Conservation (phyloP, 768 basidiomycete species). For the Lyophyllum semitale region DNA sequence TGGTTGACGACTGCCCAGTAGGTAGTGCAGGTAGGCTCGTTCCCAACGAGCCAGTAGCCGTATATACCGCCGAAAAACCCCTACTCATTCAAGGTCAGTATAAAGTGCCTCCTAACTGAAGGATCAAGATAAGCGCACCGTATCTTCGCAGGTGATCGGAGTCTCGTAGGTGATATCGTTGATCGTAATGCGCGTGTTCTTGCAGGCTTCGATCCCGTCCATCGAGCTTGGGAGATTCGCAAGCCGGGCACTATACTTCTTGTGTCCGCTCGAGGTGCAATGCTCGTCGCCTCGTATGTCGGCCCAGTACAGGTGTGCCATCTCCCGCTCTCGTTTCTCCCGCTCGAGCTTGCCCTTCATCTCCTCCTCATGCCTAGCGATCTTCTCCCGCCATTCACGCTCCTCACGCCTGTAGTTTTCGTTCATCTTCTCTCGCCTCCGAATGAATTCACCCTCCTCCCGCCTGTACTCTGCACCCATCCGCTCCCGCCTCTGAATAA, state of each 20-base stretch:
- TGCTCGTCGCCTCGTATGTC: conserved; percentile 10
- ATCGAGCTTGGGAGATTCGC: too few relatives aligned
- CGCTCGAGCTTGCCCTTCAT: background rate
- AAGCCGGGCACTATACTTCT: conserved; percentile 14
- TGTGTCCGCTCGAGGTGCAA: conserved; percentile 6
- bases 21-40: conserved; percentile 5
- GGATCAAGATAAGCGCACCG: conserved; percentile 1
- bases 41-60: conserved; percentile 10
- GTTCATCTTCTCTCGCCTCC: background rate
- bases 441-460: too few relatives aligned
- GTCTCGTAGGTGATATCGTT: conserved; percentile 15
- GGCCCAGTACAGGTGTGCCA: conserved; percentile 16
- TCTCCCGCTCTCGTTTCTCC: conserved; percentile 12
- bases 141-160: conserved; percentile 15
- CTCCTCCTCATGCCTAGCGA: background rate
- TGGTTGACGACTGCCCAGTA: conserved; percentile 11
- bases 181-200: too few relatives aligned
- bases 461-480: too few relatives aligned
- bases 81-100: background rate
- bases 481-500: too few relatives aligned
- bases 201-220: too few relatives aligned
- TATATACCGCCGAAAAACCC: background rate
- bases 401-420: background rate
- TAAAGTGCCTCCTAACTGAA: background rate
- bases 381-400: background rate